A percentile compares a stretch with the other conserved stretches of the same genome.
phyloP scores from a whole-genome alignment of 257 asterid genomes.

The Solanum pennellii region DNA sequence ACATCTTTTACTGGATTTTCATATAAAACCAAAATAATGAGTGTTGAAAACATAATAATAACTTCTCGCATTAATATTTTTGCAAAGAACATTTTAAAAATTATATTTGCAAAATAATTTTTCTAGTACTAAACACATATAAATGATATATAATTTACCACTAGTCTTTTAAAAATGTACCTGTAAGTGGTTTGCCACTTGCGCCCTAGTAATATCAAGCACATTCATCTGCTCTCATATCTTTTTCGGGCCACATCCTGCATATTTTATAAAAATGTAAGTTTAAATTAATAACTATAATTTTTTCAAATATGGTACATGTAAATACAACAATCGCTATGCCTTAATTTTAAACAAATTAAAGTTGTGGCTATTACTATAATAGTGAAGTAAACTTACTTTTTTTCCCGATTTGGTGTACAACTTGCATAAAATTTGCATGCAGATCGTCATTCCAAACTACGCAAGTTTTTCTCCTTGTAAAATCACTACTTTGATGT shows the following conservation, averaged over 20 bases:
- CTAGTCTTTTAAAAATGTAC: not conserved
- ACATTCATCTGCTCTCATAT: slow-evolving; percentile 14
- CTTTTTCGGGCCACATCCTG: slow-evolving; percentile 10
- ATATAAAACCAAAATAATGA: not conserved
- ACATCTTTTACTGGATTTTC: not conserved
- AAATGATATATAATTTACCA: not conserved
- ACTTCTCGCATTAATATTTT: not conserved
- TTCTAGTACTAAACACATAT: not conserved
- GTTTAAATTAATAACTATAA: not conserved
- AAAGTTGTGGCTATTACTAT: not conserved
- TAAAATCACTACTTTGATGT: too few relatives aligned
- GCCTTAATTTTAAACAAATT: not conserved
- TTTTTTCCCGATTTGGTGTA: slow-evolving; percentile 12
- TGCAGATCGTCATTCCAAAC: not conserved
- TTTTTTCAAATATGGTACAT: not conserved
- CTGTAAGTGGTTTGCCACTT: slow-evolving; percentile 24
- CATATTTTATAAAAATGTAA: not conserved
- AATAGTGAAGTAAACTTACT: slow-evolving; percentile 4
- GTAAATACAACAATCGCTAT: not conserved
- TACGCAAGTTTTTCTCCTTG: too few relatives aligned
- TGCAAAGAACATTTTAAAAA: not conserved
- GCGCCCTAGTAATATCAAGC: slow-evolving; percentile 16
- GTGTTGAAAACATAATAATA: not conserved
- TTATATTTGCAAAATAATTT: not conserved
- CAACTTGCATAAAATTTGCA: not conserved